These are phyloP conservation scores for Botrytis sinoallii DNA, from an alignment of 2,329 filamentous ascomycete genomes.

Conservation along the genomic window DNA sequence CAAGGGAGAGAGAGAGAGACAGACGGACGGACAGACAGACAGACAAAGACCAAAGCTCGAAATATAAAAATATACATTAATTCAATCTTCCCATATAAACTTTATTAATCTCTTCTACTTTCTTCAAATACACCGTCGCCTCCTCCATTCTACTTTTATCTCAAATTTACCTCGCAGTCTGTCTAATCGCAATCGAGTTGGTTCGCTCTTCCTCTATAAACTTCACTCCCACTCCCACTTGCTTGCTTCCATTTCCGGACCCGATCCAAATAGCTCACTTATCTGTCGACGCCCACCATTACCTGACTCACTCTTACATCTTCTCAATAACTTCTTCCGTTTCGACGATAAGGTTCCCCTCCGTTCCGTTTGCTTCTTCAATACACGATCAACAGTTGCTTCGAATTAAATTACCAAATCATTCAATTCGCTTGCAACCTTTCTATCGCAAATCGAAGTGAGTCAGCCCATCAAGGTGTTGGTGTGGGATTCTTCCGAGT, in stretches of 20 bases:
- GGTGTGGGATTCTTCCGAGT: constrained; percentile 9
- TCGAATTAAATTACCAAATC: constrained; percentile 30
- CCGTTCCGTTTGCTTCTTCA: constrained; percentile 22
- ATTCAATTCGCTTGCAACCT: constrained; percentile 30
- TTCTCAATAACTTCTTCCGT: constrained; percentile 29
- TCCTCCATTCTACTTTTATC: not conserved
- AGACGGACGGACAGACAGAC: not conserved
- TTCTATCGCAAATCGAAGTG: constrained; percentile 38
- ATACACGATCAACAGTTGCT: constrained; percentile 29
- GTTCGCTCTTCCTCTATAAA: not conserved
- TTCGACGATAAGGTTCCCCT: constrained; percentile 31
- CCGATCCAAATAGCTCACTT: constrained; percentile 12
- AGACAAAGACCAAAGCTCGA: not conserved
- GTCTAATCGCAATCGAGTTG: not conserved
- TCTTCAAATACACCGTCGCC: not conserved
- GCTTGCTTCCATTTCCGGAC: not conserved
- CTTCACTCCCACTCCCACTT: not conserved
- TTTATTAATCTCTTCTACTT: not conserved
- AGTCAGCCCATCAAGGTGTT: constrained; percentile 31
- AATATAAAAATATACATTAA: not conserved
- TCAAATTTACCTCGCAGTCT: not conserved
- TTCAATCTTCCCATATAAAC: not conserved
- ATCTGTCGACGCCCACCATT: constrained; percentile 22
- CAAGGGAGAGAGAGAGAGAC: not conserved
- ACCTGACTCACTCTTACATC: constrained; percentile 23